These are phyloP conservation scores for Cladobotryum mycophilum DNA, from an alignment of 2,329 filamentous ascomycete genomes.

Conservation along the genomic window DNA sequence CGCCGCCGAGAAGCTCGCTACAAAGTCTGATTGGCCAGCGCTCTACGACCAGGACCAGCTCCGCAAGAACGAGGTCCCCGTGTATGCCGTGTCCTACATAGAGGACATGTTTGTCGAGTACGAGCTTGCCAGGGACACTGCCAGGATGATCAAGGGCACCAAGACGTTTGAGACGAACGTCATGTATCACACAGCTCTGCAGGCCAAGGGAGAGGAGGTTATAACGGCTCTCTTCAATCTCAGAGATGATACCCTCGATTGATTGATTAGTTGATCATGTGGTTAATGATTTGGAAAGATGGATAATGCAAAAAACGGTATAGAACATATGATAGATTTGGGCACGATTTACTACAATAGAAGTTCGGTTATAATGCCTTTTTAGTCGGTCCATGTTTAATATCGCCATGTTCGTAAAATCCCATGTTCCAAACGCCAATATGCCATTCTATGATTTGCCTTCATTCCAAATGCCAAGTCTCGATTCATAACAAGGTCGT, in stretches of 20 bases:
- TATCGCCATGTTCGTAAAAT: no score
- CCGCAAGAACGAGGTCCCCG: conserved; percentile 69
- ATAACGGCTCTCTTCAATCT: conserved; percentile 69
- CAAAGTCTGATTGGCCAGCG: conserved; percentile 61
- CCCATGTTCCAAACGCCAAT: no score
- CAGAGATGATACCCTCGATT: conserved; percentile 62
- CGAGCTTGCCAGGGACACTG: conserved; percentile 66
- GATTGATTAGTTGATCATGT: conserved; percentile 5
- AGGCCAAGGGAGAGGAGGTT: conserved; percentile 68
- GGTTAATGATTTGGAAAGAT: no score
- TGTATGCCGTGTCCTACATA: conserved; percentile 76
- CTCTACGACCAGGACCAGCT: conserved; percentile 73
- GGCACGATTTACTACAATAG: no score
- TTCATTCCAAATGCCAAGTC: no score
- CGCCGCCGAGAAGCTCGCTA: conserved; percentile 65
- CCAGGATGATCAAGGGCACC: conserved; percentile 64
- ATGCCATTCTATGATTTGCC: no score
- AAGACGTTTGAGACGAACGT: conserved; percentile 81
- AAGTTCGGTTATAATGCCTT: no score
- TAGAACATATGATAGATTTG: no score
- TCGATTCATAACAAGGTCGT: no score
- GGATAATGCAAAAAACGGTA: no score
- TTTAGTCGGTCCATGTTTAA: no score
- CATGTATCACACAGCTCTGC: conserved; percentile 80
- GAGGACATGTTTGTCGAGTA: conserved; percentile 94